These are phyloP conservation scores for Vitis riparia DNA, from an alignment of 164 flowering plant genomes.

Conservation along the genomic window DNA sequence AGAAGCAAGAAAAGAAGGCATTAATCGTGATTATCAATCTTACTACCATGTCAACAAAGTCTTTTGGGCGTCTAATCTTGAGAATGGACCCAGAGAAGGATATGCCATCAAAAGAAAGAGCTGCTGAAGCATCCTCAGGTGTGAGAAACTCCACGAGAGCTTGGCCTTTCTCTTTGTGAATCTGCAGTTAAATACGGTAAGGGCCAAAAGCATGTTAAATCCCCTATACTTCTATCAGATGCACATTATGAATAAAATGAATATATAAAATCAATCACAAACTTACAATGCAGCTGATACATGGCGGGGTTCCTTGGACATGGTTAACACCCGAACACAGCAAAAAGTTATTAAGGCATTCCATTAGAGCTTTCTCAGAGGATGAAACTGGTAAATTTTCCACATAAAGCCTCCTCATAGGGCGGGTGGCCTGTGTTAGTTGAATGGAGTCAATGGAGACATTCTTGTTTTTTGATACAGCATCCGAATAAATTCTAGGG, in stretches of 20 bases:
- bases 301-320: constrained; percentile 70
- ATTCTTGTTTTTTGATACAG: constrained; percentile 22
- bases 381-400: constrained; percentile 81
- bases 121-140: constrained; percentile 88
- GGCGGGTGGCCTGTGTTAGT: constrained; percentile 83
- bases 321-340: constrained; percentile 61
- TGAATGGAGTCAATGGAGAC: constrained; percentile 66
- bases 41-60: constrained; percentile 75
- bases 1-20: constrained; percentile 11
- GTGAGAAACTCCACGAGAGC: constrained; percentile 95
- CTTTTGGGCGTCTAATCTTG: constrained; percentile 88
- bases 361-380: constrained; percentile 73
- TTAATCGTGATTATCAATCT: constrained; percentile 37
- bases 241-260: constrained; percentile 1
- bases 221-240: not conserved
- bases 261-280: not conserved
- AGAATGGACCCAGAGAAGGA: constrained; percentile 60
- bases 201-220: too few species aligned
- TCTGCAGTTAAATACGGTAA: constrained; percentile 42
- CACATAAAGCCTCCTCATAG: constrained; percentile 76
- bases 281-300: constrained; percentile 89
- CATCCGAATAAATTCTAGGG: constrained; percentile 19
- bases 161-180: constrained; percentile 81
- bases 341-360: constrained; percentile 59
- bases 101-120: constrained; percentile 78